Base-by-base conservation (phyloP, 2,329 filamentous ascomycete species). In the Diaporthe aspalathi region DNA sequence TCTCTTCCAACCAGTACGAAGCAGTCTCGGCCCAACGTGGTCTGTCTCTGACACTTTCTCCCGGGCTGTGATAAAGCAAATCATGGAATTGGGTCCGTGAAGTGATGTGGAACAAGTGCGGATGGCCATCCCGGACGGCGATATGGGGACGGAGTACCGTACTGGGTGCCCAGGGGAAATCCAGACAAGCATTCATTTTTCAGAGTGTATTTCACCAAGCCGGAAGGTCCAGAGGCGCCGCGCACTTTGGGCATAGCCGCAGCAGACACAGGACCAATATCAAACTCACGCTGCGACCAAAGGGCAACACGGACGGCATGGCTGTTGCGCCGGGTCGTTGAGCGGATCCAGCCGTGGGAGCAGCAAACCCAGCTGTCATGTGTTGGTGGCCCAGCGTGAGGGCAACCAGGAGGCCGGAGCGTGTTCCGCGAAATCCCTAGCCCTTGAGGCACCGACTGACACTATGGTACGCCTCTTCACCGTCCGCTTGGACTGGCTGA, bases 21-120 rank as follows among this genome's bases (percentile, higher is more conserved):
- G 40, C 17, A 69, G 45, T 63, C 65, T 32, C 16, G n/a, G 29
- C 40, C 45, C n/a, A 43, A 72, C 54, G 49, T 57, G 65, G 66
- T 40, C n/a, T 20, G 29, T 11, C n/a, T 27, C 40, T 50, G 40
- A 38, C 6, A 14, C 29, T 32, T 50, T 32, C 12, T 20, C n/a
- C 47, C 35, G 17, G 1, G 9, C 14, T 14, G 27, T 11, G 22
- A 38, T 17, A 29, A n/a, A 5, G 12, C 24, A 20, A 1, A 16
- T 52, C 40, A 5, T 8, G 38, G 17, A 53, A 49, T n/a, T 24
- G 22, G 12, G 22, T 7, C n/a, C 5, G 24, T 38, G 14, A 24
- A n/a, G n/a, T 50, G 29, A 38, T 35, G 20, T 12, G 11, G 45
- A 50, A 50, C 24, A 20, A 24, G 3, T 17, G 17, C 7, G 27